Evolutionary conservation across 345 rosid species (phyloP).

Genomic region (thale cress (Arabidopsis thaliana)): DNA sequence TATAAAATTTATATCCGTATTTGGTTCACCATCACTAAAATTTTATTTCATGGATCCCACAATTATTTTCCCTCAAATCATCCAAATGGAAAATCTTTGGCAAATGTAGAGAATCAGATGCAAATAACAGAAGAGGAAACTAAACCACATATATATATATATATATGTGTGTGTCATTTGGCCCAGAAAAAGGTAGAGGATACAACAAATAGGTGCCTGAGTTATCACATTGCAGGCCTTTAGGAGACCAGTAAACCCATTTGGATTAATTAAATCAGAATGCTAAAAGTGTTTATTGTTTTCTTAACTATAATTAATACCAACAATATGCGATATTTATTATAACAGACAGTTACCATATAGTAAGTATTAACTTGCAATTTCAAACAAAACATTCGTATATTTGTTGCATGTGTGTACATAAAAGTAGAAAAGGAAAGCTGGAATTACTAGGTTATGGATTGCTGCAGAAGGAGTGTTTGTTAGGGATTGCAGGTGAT

Average conservation of each 20-base stretch:
- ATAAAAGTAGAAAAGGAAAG: conserved; percentile 26
- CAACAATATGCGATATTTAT: conserved; percentile 1
- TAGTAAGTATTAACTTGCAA: not conserved
- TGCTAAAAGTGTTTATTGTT: conserved; percentile 7
- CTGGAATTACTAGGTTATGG: conserved; percentile 25
- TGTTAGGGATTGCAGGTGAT: conserved; percentile 34
- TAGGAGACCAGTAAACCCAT: conserved; percentile 38
- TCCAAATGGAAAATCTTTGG: conserved; percentile 35
- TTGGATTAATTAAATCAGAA: conserved; percentile 19
- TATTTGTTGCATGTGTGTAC: conserved; percentile 20
- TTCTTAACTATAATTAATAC: conserved; percentile 15
- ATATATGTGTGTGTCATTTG: not conserved
- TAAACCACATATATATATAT: conserved; percentile 5
- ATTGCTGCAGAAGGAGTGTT: conserved; percentile 25
- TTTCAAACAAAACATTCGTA: not conserved
- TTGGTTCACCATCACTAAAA: conserved; percentile 28
- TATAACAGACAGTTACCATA: not conserved
- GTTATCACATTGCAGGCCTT: conserved; percentile 34
- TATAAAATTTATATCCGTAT: not conserved
- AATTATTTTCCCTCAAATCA: conserved; percentile 32
- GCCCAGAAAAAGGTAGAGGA: not conserved
- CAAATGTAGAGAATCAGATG: conserved; percentile 33
- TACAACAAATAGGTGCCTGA: conserved; percentile 2
- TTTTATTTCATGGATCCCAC: conserved; percentile 38
- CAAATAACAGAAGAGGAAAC: conserved; percentile 21